Evolutionary conservation across 306 rosid genomes (phyloP), one percentile per base, ranked within the genome.

Genomic region (Mucuna pruriens): DNA sequence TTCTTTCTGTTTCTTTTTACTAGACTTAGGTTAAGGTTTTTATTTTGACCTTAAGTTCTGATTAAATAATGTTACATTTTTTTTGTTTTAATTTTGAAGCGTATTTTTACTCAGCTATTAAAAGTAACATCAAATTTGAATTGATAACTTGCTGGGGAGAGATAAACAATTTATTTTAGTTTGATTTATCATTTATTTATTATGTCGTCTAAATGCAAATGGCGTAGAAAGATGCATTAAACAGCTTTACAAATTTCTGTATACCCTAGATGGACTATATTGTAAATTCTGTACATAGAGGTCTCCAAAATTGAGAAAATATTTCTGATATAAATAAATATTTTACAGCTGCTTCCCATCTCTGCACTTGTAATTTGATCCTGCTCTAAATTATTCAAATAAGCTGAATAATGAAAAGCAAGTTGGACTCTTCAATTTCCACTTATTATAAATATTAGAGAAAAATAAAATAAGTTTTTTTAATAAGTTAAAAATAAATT

Each of bases 201-300:
- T 6, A 25, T 25, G 22, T 6, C 68, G 15, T 26, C 3, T 29
- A 13, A 61, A 16, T 61, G 4, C 13, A 31, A 63, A 74, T 49
- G 19, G 7, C 19, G 17, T 40, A 25, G 19, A 75, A 22, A 38
- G 5, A 11, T 70, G 23, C 5, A 6, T 6, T 38, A 67, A 38
- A 36, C 20, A 38, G 23, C 4, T 42, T 57, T 62, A 15, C 31
- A 60, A 34, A 2, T 9, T 49, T 77, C 23, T 6, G 49, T 31
- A 36, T 22, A 2, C 9, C 1, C 22, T 2, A 6, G 5, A 4
- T 9, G 5, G 49, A 66, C 22, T 71, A 44, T 22, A 45, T 23
- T 60, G 11, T 22, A 11, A 54, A 57, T 15, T 77, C 42, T 83
- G 63, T 72, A 71, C 83, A 78, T 40, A 19, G 23, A 20, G 49